These are phyloP conservation scores for Candida neerlandica DNA, from an alignment of 1,139 yeast genomes.

Conservation along the genomic window DNA sequence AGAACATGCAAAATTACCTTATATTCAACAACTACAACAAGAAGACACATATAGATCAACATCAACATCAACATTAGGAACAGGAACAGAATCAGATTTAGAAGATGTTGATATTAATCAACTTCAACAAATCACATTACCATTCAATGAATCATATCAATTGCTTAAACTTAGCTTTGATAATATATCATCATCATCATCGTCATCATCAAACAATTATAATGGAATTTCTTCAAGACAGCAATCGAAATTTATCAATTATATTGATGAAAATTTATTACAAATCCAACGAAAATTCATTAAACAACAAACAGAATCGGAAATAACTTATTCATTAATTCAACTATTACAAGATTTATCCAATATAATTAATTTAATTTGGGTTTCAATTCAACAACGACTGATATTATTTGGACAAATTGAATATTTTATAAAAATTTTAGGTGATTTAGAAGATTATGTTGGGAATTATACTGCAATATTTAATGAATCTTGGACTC, in stretches of 20 bases:
- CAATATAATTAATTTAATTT: slow-evolving; percentile 52
- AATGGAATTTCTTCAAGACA: slow-evolving; percentile 33
- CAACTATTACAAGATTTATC: slow-evolving; percentile 50
- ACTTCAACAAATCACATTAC: slow-evolving; percentile 25
- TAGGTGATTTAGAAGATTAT: slow-evolving; percentile 71
- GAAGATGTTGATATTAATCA: slow-evolving; percentile 19
- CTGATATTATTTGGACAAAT: slow-evolving; percentile 53
- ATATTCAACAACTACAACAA: slow-evolving; percentile 5
- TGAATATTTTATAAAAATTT: slow-evolving; percentile 59
- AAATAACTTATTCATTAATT: slow-evolving; percentile 32
- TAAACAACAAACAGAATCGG: slow-evolving; percentile 52
- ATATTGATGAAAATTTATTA: slow-evolving; percentile 60
- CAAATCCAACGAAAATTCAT: slow-evolving; percentile 65
- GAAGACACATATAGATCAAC: no score
- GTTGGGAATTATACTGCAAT: slow-evolving; percentile 41
- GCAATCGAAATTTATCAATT: slow-evolving; percentile 61
- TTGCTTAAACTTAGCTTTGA: slow-evolving; percentile 11
- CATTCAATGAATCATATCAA: slow-evolving; percentile 32
- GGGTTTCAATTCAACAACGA: slow-evolving; percentile 50
- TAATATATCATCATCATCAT: not conserved
- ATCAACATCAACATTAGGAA: slow-evolving; percentile 1
- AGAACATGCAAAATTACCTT: not conserved
- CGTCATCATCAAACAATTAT: not conserved
- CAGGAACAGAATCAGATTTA: slow-evolving; percentile 12
- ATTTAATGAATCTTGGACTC: slow-evolving; percentile 10